Conservation (phyloP, 495 filamentous ascomycete species). For the Neurospora intermedia region DNA sequence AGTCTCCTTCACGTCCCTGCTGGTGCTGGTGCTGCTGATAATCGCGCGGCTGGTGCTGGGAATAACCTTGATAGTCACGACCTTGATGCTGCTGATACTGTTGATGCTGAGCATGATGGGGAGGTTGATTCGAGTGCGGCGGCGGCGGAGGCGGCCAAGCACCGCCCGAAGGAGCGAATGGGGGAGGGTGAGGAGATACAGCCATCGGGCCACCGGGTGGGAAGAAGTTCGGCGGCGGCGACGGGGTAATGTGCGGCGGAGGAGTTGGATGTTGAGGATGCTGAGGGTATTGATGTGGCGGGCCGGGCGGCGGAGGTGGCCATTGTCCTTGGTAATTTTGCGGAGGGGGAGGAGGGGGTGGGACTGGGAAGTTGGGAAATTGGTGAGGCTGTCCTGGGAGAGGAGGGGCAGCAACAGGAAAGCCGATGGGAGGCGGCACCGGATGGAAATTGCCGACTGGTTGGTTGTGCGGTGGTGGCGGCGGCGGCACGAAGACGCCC, state of each 20-base stretch:
- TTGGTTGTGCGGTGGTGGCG: neutral
- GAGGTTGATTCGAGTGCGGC: neutral
- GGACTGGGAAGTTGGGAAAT: slow-evolving; percentile 16
- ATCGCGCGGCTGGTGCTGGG: neutral
- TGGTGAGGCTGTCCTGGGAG: slow-evolving; percentile 16
- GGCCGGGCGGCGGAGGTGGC: neutral
- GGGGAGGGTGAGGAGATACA: neutral
- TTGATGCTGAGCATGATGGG: neutral
- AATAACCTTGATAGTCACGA: neutral
- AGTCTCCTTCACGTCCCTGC: neutral
- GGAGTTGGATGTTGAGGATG: neutral
- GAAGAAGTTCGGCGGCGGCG: neutral
- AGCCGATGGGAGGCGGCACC: neutral
- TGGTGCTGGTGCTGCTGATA: neutral
- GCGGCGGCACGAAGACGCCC: neutral
- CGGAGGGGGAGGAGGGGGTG: slow-evolving; percentile 8
- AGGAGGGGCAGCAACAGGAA: slow-evolving; percentile 6
- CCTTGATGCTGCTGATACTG: neutral
- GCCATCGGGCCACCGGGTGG: neutral
- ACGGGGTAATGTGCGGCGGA: neutral
- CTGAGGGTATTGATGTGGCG: neutral
- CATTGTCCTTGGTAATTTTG: neutral
- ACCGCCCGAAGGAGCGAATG: neutral
- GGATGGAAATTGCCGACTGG: neutral
- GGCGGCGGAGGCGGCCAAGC: neutral